Conservation (phyloP, 768 basidiomycete species). For the Dioszegia aurantiaca region DNA sequence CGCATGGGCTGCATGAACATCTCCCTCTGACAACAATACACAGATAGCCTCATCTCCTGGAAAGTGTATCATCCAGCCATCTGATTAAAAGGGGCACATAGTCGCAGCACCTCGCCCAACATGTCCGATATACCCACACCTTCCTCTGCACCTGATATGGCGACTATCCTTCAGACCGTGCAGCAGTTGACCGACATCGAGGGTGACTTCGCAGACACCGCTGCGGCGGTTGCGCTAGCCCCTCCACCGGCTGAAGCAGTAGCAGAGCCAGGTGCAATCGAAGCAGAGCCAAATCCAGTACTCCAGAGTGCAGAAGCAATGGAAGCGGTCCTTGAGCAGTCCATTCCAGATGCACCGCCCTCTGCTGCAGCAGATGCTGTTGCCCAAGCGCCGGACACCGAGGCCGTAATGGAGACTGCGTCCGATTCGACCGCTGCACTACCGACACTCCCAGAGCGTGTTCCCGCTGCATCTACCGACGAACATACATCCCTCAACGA, state of each 20-base stretch:
- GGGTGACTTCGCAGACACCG: conserved; percentile 39
- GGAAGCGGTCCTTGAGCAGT: conserved; percentile 32
- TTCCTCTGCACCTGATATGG: conserved; percentile 2
- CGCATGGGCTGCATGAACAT: neutral
- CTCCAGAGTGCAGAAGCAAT: conserved; percentile 31
- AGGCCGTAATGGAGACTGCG: neutral
- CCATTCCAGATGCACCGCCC: conserved; percentile 33
- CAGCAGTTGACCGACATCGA: conserved; percentile 42
- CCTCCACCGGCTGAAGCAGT: neutral
- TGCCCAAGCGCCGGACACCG: neutral
- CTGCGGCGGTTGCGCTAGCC: conserved; percentile 27
- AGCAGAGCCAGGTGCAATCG: neutral
- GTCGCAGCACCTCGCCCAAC: neutral
- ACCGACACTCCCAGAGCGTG: conserved; percentile 1
- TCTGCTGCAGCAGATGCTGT: conserved; percentile 3
- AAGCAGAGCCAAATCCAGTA: conserved; percentile 17
- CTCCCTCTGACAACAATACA: neutral
- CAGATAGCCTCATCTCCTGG: too few relatives aligned
- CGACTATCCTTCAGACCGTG: conserved; percentile 33
- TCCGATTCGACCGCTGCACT: neutral
- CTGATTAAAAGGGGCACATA: neutral
- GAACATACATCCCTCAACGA: too few relatives aligned
- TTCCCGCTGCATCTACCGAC: too few relatives aligned
- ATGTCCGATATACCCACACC: conserved; percentile 13
- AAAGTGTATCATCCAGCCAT: too few relatives aligned